Base-by-base conservation (phyloP, 305 asterid genomes). In the Ilex paraguariensis region DNA sequence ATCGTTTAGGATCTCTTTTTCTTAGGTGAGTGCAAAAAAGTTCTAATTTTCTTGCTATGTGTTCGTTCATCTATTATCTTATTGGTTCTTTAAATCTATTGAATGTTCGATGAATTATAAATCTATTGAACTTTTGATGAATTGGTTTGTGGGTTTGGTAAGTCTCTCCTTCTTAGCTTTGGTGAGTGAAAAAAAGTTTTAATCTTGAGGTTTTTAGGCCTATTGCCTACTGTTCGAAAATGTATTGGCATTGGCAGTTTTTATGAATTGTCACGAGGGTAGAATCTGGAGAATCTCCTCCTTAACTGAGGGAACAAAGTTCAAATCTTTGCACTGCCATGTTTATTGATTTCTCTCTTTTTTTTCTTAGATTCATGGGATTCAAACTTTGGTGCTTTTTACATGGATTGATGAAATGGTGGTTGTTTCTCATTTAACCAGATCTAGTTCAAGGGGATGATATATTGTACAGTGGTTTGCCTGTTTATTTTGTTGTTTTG, bases 1-100 rank as follows among this genome's bases (percentile, higher is more conserved):
- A 81, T 60, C 90, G 96, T 3, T 79, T 93, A 70, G 99, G 95
- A 70, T 81, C 91, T 71, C 73, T 93, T 84, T 77, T 83, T 66
- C 81, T 90, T 66, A 86, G 96, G 99, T 93, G 81, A 85, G 88
- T 73, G 60, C 10, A 59, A 13, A 36, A 36, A 36, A 36, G 42
- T 36, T 36, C 4, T 4, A 36, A 36, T 36, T 8, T 36, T 36
- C 9, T 36, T 4, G 42, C 6, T 36, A 4, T 36, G 7, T 36
- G 9, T 36, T 36, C 7, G 42, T 36, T 36, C 9, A 36, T 36
- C 9, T 5, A 36, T 36, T 36, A 8, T 36, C 9, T 36, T 5
- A 36, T 36, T 0, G 42, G 7, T 36, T 36, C 9, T 36, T 36
- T 4, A 36, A 36, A 36, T 36, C 9, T 36, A 36, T 36, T 36